Percentiles rank a stretch among this genome's conserved stretches.
phyloP scores from a whole-genome alignment of 108 stramenopile species.

The Cyclotella cryptica region DNA sequence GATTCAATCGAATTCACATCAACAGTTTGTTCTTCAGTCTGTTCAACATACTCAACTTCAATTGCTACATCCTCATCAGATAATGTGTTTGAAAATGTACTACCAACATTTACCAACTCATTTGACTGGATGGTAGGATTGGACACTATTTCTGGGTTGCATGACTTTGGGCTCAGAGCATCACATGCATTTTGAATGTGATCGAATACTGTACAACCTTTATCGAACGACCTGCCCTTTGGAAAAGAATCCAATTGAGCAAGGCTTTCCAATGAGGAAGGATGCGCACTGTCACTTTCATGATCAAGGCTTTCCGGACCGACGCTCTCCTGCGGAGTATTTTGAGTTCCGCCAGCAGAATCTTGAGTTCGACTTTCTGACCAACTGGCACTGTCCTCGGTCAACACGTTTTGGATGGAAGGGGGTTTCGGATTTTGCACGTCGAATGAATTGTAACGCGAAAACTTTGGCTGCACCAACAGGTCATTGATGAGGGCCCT shows the following conservation, averaged over 20 bases:
- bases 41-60: conserved; percentile 51
- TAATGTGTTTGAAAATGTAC: conserved; percentile 14
- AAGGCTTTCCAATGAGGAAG: conserved; percentile 13
- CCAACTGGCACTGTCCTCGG: conserved; percentile 26
- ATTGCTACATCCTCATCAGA: conserved; percentile 46
- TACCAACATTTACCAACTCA: conserved; percentile 5
- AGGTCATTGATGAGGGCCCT: conserved; percentile 3
- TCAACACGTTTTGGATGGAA: conserved; percentile 6
- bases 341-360: conserved; percentile 4
- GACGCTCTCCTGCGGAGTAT: background rate
- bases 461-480: conserved; percentile 23
- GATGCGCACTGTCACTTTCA: background rate
- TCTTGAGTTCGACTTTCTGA: conserved; percentile 14
- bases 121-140: background rate
- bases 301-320: background rate
- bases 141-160: background rate
- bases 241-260: conserved; percentile 27
- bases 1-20: conserved; percentile 13
- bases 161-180: conserved; percentile 20
- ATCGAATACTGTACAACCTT: conserved; percentile 26
- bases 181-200: conserved; percentile 32
- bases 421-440: conserved; percentile 9
- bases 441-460: conserved; percentile 24
- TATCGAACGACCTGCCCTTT: conserved; percentile 34
- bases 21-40: background rate